Evolutionary conservation across 345 rosid species (phyloP), one percentile per base, ranked within the genome.

Genomic region (Ceriops zippeliana): DNA sequence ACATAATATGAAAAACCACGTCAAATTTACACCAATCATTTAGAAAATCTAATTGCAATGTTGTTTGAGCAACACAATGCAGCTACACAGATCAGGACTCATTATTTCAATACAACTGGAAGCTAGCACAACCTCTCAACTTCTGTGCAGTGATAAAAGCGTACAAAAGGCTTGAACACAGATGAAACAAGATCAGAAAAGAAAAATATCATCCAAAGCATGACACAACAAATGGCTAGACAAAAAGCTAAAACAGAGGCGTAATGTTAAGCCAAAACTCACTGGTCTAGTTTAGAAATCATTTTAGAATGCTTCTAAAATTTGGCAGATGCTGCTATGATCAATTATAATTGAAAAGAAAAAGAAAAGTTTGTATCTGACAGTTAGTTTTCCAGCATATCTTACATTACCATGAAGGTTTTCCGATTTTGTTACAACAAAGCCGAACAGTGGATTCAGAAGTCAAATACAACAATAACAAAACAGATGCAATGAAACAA

Each of bases 261-360:
- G 28, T 5, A 21, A 24, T 3, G 11, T 1, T 22, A 56, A 56
- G 59, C 17, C 30, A 56, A 24, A 56, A 3, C 30, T 56, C 59
- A 62, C 22, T 51, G 31, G 31, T 66, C 52, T 9, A 62, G 58
- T 35, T 37, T 32, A 31, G 22, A 73, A 59, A 51, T 58, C 52
- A 69, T n/a, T 51, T 46, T 9, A 69, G 24, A 64, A 17, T 0
- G 2, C 72, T 13, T 68, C 7, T 30, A 58, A 46, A n/a, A 10
- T 28, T 58, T 24, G 30, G 38, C 24, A 46, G 26, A 17, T 21
- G 53, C 37, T 27, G 26, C 26, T 17, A 28, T 26, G 7, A 49
- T 24, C 30, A 13, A 24, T 46, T 32, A 24, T 20, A 2, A 28
- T 31, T 42, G 6, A 64, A 26, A 57, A 6, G 46, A n/a, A 6